These are phyloP conservation scores for Carpinus viminea DNA, from an alignment of 306 rosid genomes.

Conservation along the genomic window DNA sequence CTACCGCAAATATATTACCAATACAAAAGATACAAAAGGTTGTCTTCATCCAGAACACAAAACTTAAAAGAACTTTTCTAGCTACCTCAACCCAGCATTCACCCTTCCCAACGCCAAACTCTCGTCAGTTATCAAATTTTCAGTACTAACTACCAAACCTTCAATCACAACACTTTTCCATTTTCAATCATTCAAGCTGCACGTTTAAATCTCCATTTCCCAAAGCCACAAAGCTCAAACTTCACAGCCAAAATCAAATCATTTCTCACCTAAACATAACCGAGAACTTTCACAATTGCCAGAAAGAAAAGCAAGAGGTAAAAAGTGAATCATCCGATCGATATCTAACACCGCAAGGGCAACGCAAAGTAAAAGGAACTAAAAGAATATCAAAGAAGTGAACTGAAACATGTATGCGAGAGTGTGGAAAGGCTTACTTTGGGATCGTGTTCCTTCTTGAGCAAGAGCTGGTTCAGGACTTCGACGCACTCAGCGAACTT, in stretches of 20 bases:
- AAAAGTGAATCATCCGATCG: background rate
- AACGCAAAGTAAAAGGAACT: conserved; percentile 3
- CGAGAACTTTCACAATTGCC: background rate
- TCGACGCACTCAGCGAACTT: conserved; percentile 76
- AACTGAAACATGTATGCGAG: conserved; percentile 11
- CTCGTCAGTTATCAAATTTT: background rate
- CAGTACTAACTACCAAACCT: background rate
- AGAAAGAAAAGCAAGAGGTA: background rate
- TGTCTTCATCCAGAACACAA: conserved; percentile 18
- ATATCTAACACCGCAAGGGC: background rate
- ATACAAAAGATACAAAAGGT: conserved; percentile 2
- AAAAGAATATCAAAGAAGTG: background rate
- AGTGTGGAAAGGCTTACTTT: conserved; percentile 50
- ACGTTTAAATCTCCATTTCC: background rate
- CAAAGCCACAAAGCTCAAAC: background rate
- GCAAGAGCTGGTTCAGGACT: conserved; percentile 72
- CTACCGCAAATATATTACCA: background rate
- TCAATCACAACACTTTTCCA: background rate
- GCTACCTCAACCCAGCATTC: background rate
- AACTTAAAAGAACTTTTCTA: conserved; percentile 13
- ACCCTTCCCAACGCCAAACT: conserved; percentile 17
- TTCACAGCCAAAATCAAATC: background rate
- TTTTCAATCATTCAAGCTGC: background rate
- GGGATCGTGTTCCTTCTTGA: conserved; percentile 77
- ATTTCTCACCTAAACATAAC: background rate